Base-by-base conservation (phyloP, 2,329 filamentous ascomycete species). In the Fusarium sp. region DNA sequence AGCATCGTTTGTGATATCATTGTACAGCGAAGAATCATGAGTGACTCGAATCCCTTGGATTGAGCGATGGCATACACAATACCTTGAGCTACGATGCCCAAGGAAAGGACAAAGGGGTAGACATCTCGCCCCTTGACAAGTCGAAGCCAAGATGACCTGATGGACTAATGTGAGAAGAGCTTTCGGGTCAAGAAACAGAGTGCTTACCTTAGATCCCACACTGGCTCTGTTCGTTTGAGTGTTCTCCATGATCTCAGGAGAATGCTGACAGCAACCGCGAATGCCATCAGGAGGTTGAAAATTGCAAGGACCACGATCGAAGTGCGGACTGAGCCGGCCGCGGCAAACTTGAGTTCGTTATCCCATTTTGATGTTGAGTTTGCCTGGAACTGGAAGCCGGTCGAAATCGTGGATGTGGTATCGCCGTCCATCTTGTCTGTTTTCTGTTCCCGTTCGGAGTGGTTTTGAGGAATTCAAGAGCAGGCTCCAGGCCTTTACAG, bases 291-390 rank as follows among this genome's bases (percentile, higher is more conserved):
- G 22, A 86, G 82, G 75, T 90, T 90, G 78, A 90, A 89, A 56
- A 81, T 78, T 35, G 87, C 84, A 55, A 90, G 80, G 62, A 89
- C 87, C 56, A 90, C 84, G 43, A 86, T 87, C 23, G 87, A 88
- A 19, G 85, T 88, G 68, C 88, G 82, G 71, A 88, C 81, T 33
- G 87, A 88, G 71, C 84, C 87, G 65, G 83, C 83, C 17, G 83
- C 81, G 30, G 82, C 81, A 66, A 87, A 85, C 59, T 79, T 81
- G 68, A 87, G 80, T 66, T 85, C 75, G 71, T 85, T 84, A 69
- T 85, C 81, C 64, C 85, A 75, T 39, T 80, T 76, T 39, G 81
- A 80, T 7, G 83, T 82, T 32, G 78, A 77, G 73, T 84, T 86
- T 69, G 72, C 64, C 60, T 73, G 71, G 58, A 76, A 77, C 32